These are phyloP conservation scores for Hypoxylon intermedium DNA, from an alignment of 495 filamentous ascomycete genomes.

Conservation along the genomic window DNA sequence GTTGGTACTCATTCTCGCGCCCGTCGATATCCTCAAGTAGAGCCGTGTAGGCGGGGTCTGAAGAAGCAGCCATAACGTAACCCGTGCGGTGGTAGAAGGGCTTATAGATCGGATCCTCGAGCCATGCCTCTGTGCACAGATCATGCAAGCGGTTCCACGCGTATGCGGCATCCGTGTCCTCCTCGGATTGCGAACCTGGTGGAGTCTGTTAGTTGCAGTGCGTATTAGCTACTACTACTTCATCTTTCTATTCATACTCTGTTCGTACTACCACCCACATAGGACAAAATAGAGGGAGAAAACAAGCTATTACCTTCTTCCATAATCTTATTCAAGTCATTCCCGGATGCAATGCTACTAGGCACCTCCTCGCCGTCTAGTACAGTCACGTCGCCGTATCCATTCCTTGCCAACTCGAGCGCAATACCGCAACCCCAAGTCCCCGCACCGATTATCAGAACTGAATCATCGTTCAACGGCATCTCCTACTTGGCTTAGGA, in stretches of 20 bases:
- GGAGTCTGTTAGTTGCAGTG: neutral
- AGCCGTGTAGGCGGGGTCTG: conserved; percentile 33
- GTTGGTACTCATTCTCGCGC: conserved; percentile 42
- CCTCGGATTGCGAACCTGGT: conserved; percentile 25
- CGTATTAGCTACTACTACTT: conserved; percentile 6
- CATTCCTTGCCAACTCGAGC: conserved; percentile 58
- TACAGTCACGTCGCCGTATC: conserved; percentile 56
- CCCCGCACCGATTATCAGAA: conserved; percentile 53
- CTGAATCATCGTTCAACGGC: conserved; percentile 8
- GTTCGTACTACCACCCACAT: too few relatives aligned
- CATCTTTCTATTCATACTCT: neutral
- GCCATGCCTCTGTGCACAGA: conserved; percentile 55
- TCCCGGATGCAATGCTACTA: conserved; percentile 58
- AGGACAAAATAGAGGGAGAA: neutral
- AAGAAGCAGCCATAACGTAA: conserved; percentile 53
- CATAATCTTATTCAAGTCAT: conserved; percentile 65
- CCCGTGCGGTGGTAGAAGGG: conserved; percentile 59
- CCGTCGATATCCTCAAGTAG: conserved; percentile 48
- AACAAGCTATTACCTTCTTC: conserved; percentile 51
- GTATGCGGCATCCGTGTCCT: conserved; percentile 40
- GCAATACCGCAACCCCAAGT: conserved; percentile 62
- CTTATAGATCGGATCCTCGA: conserved; percentile 55
- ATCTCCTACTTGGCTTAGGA: too few relatives aligned
- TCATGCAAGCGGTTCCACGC: conserved; percentile 48
- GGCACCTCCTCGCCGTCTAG: conserved; percentile 55